These are phyloP conservation scores for Arthroderma sp. DNA, from an alignment of 2,329 filamentous ascomycete genomes.

Conservation along the genomic window DNA sequence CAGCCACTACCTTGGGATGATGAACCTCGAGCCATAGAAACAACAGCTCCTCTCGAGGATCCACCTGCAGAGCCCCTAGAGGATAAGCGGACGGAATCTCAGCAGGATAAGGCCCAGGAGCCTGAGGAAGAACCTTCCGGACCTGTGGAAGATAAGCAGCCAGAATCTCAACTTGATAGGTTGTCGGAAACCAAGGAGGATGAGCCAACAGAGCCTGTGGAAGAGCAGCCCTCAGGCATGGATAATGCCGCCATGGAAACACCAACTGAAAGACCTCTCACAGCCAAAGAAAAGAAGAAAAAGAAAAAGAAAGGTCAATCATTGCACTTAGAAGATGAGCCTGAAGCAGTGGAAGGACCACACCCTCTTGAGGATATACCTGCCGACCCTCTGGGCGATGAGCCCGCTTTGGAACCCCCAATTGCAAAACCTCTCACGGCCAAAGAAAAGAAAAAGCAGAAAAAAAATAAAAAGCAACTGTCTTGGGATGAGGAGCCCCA, in stretches of 20 bases:
- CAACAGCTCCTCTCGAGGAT: background rate
- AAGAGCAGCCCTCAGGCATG: background rate
- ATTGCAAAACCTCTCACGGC: background rate
- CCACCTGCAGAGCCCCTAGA: background rate
- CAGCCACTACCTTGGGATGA: background rate
- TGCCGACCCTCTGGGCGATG: background rate
- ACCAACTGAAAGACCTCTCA: background rate
- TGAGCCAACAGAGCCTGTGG: background rate
- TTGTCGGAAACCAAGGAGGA: background rate
- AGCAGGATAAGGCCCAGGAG: background rate
- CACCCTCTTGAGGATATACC: background rate
- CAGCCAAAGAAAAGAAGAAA: background rate
- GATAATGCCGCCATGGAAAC: background rate
- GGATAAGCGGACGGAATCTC: background rate
- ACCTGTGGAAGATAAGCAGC: background rate
- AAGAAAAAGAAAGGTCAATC: background rate
- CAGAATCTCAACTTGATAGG: background rate
- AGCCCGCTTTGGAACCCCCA: background rate
- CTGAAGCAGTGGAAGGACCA: background rate
- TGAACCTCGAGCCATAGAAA: background rate
- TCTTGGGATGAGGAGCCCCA: background rate
- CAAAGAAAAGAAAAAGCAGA: constrained; percentile 7
- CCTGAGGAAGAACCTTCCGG: background rate
- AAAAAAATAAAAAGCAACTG: background rate
- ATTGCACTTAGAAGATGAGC: background rate